phyloP scores from a whole-genome alignment of 2,329 filamentous ascomycete genomes.

The Arthrobotrys sinensis region DNA sequence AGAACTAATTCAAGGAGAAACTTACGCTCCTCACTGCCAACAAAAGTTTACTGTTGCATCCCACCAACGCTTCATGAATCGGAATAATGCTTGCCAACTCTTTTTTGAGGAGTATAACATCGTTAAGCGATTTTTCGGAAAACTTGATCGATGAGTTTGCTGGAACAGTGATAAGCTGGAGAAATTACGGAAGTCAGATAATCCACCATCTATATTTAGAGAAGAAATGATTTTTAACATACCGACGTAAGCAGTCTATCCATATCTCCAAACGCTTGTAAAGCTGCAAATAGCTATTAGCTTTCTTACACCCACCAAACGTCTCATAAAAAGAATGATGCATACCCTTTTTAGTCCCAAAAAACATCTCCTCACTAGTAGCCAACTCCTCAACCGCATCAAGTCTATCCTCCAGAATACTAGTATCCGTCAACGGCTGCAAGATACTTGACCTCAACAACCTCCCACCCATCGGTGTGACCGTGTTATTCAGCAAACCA shows the following conservation, averaged over 20 bases:
- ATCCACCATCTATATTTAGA: too few relatives aligned
- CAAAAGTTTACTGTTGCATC: constrained; percentile 77
- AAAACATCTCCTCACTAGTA: constrained; percentile 87
- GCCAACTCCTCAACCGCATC: constrained; percentile 87
- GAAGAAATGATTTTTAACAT: constrained; percentile 61
- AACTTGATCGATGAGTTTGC: constrained; percentile 76
- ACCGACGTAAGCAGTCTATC: constrained; percentile 85
- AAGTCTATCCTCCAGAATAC: constrained; percentile 80
- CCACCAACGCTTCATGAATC: constrained; percentile 78
- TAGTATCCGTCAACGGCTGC: constrained; percentile 83
- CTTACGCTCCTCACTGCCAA: constrained; percentile 76
- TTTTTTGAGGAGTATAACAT: constrained; percentile 87
- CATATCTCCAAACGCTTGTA: constrained; percentile 82
- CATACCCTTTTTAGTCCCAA: constrained; percentile 78
- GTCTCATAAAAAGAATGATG: neutral
- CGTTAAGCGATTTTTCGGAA: constrained; percentile 86
- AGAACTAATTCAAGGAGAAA: neutral
- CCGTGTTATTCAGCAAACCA: constrained; percentile 85
- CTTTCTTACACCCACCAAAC: constrained; percentile 55
- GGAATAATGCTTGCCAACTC: constrained; percentile 80
- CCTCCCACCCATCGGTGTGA: constrained; percentile 89
- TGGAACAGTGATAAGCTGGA: constrained; percentile 82
- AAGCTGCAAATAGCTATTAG: constrained; percentile 69
- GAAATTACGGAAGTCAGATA: too few relatives aligned
- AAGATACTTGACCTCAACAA: constrained; percentile 87